A percentile compares a stretch with the other conserved stretches of the same genome.
phyloP scores from a whole-genome alignment of 129 eudicot species.

The Centella asiatica region DNA sequence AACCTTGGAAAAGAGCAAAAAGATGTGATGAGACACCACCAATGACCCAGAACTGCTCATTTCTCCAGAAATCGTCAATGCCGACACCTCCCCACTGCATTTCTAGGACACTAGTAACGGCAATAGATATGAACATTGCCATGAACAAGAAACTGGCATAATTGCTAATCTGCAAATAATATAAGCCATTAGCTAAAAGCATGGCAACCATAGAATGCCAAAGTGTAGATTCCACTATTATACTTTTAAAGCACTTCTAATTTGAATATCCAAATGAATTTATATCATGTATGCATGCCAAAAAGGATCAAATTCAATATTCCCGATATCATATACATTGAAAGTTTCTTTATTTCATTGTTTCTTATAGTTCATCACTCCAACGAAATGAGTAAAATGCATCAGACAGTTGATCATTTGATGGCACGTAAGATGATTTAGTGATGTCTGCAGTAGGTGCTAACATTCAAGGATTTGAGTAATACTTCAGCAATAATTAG shows the following conservation, averaged over 20 bases:
- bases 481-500: not conserved
- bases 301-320: no score
- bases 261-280: no score
- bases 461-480: not conserved
- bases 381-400: no score
- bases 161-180: constrained; percentile 21
- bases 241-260: constrained; percentile 1
- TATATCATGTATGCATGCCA: no score
- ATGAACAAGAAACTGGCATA: constrained; percentile 25
- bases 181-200: not conserved
- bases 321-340: no score
- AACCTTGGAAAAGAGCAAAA: constrained; percentile 27
- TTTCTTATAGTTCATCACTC: no score
- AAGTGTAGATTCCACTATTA: not conserved
- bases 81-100: constrained; percentile 29
- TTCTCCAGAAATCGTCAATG: constrained; percentile 25
- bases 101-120: constrained; percentile 21
- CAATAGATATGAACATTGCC: constrained; percentile 23
- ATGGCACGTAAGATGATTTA: no score
- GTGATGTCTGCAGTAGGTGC: no score
- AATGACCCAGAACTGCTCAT: constrained; percentile 29
- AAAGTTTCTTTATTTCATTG: no score
- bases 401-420: no score
- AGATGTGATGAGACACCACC: constrained; percentile 26
- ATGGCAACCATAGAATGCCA: not conserved